Evolutionary conservation across 73 alveolate species (phyloP).

Genomic region (Tetrahymena elliotti): DNA sequence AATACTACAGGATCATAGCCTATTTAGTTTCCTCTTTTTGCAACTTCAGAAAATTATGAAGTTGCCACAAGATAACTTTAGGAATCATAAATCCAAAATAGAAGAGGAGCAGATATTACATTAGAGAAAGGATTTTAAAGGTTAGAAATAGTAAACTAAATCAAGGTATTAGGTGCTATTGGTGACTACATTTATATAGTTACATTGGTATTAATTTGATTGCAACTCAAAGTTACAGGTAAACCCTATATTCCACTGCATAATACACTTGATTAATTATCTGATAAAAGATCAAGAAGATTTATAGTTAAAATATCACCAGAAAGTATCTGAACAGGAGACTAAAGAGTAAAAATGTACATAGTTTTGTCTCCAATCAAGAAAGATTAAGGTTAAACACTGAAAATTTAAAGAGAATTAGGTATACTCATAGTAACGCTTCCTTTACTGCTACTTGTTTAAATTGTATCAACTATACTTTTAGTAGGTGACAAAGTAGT

Average conservation of each 20-base stretch:
- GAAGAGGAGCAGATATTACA: background rate
- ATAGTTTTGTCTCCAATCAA: background rate
- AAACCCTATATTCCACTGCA: background rate
- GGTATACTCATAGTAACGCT: background rate
- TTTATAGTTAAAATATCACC: background rate
- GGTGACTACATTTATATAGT: background rate
- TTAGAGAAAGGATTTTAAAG: background rate
- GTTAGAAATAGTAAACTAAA: background rate
- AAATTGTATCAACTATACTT: background rate
- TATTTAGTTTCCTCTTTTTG: background rate
- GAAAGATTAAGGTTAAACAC: background rate
- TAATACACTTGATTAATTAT: background rate
- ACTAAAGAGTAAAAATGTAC: background rate
- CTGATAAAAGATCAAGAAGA: background rate
- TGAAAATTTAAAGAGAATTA: background rate
- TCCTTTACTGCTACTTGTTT: background rate
- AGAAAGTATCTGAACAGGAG: background rate
- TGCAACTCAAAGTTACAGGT: background rate
- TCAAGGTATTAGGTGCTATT: background rate
- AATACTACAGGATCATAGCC: background rate
- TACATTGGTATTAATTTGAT: background rate
- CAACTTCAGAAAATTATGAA: background rate
- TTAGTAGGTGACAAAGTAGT: background rate
- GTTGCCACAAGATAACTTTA: background rate
- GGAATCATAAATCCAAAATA: background rate